Evolutionary conservation across 306 rosid species (phyloP), one percentile per base, ranked within the genome.

Genomic region (Cucumis hystrix): DNA sequence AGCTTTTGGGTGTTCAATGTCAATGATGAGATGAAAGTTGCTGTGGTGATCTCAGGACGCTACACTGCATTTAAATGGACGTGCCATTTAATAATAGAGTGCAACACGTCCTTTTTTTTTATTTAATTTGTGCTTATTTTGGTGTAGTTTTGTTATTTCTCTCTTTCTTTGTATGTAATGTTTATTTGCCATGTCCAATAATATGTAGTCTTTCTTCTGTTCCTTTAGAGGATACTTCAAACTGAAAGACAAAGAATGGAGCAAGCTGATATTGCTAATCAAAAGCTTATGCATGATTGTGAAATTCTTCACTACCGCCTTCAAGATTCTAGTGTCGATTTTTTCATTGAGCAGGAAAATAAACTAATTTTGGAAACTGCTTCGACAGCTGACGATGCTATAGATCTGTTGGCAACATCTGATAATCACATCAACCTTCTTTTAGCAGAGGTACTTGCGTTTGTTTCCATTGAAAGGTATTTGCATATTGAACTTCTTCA

Each of bases 311-410:
- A 81, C 63, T 77, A 80, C 80, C 89, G 97, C 80, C 97, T 95
- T 81, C 86, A 77, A 70, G 98, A 92, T 79, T 95, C 97, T 64
- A 92, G 93, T 52, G 92, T 95, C 71, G 91, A 89, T 80, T 95
- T 95, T 78, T 96, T 92, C 57, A 84, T 89, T 54, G 97, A 92
- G 82, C 97, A 92, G 86, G 98, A 90, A 83, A 96, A 90, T 84
- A 88, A 87, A 82, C 79, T 92, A 80, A 88, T 77, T 73, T 79
- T 88, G 75, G 95, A 92, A 87, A 82, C 93, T 79, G 82, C 87
- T 56, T 85, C 83, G 6, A 87, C 93, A 41, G 87, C 97, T 70
- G 97, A 90, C 58, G 98, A 89, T 77, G 96, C 97, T 55, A 69
- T 92, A 79, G 97, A 95, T 87, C 83, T 92, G 52, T 79, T 92